phyloP scores from a whole-genome alignment of 768 basidiomycete genomes.

The Wakefieldia striispora region DNA sequence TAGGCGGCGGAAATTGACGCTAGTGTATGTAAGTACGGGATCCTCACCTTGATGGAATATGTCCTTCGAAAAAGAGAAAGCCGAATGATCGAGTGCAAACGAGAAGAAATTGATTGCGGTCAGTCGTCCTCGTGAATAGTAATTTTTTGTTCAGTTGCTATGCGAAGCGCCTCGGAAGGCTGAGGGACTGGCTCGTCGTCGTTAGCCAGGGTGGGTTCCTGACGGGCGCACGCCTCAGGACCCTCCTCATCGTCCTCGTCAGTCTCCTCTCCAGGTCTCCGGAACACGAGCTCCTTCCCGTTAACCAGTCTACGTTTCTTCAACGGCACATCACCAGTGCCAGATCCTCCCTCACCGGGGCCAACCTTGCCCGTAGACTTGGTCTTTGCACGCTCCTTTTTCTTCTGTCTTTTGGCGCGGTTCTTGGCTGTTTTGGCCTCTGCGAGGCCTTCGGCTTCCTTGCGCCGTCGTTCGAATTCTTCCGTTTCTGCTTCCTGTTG shows the following conservation, averaged over 20 bases:
- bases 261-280: conserved; percentile 49
- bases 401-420: conserved; percentile 89
- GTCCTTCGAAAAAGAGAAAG: neutral
- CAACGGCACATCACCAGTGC: conserved; percentile 42
- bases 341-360: conserved; percentile 23
- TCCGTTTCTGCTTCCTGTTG: conserved; percentile 63
- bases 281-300: conserved; percentile 67
- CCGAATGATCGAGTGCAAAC: neutral
- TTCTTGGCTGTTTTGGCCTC: conserved; percentile 96
- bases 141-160: conserved; percentile 40
- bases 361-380: conserved; percentile 32
- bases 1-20: no score
- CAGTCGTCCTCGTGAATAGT: conserved; percentile 53
- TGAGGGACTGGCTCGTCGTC: conserved; percentile 3
- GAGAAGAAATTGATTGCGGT: neutral
- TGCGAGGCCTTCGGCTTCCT: conserved; percentile 64
- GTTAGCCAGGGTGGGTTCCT: conserved; percentile 1
- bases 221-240: neutral
- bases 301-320: conserved; percentile 84
- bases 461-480: conserved; percentile 75
- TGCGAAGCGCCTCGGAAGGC: conserved; percentile 8
- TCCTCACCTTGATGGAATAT: neutral
- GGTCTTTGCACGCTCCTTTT: conserved; percentile 70
- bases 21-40: no score
- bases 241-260: conserved; percentile 40